phyloP scores from a whole-genome alignment of 345 rosid genomes.

The Iberis pinnata region DNA sequence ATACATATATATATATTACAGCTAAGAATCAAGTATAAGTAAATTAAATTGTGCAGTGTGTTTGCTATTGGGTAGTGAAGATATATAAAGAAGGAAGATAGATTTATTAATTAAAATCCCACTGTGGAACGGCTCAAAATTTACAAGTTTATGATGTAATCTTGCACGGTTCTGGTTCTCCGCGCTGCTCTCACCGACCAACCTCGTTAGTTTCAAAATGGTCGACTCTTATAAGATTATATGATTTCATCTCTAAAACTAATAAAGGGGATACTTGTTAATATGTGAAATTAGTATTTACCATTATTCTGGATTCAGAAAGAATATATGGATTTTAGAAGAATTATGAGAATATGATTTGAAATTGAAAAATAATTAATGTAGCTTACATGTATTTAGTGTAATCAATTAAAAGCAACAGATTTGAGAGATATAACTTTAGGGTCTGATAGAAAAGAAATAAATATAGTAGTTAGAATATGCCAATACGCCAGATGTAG shows the following conservation, averaged over 20 bases:
- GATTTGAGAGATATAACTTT: not conserved
- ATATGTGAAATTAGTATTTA: not conserved
- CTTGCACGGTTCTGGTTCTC: constrained; percentile 33
- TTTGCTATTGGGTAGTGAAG: no score
- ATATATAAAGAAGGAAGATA: no score
- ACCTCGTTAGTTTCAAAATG: constrained; percentile 29
- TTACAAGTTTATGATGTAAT: constrained; percentile 20
- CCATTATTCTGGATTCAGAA: not conserved
- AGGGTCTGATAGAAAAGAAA: no score
- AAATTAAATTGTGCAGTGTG: no score
- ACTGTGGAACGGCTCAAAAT: constrained; percentile 20
- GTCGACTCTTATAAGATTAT: constrained; percentile 13
- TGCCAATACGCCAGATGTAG: constrained; percentile 26
- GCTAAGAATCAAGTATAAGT: no score
- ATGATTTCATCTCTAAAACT: not conserved
- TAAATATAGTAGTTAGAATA: constrained; percentile 1
- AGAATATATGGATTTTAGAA: not conserved
- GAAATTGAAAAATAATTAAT: no score
- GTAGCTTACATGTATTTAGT: no score
- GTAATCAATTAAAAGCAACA: not conserved
- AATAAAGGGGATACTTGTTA: no score
- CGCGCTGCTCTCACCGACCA: constrained; percentile 35
- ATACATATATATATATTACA: no score
- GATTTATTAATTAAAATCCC: no score
- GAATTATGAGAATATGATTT: no score